A percentile compares a stretch with the other conserved stretches of the same genome.
Evolutionary conservation across 352 stramenopile genomes (phyloP).

Genomic region (Saprolegnia diclina): DNA sequence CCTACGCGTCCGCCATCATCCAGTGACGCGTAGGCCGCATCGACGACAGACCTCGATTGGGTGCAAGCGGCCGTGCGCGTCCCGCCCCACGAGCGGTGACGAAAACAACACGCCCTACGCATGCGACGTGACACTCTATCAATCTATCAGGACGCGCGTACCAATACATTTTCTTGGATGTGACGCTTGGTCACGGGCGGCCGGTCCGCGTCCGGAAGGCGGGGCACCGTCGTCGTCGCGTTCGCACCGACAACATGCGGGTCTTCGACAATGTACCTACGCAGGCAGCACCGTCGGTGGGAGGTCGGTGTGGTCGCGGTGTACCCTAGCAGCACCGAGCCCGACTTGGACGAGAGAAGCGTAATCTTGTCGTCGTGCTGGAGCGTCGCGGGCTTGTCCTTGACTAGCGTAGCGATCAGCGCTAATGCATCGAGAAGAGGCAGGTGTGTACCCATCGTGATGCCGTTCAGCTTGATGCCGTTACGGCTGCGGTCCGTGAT

Average conservation of each 20-base stretch:
- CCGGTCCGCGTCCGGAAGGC: conserved; percentile 3
- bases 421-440: not conserved
- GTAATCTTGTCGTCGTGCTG: conserved; percentile 64
- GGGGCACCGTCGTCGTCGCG: not conserved
- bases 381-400: conserved; percentile 46
- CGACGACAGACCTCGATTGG: conserved; percentile 59
- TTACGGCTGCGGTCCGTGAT: conserved; percentile 71
- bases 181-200: conserved; percentile 7
- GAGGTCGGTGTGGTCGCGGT: not conserved
- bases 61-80: conserved; percentile 83
- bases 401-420: conserved; percentile 30
- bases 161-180: conserved; percentile 12
- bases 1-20: conserved; percentile 3
- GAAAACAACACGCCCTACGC: conserved; percentile 88
- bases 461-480: conserved; percentile 60
- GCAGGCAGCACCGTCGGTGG: not conserved
- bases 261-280: conserved; percentile 51
- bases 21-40: not conserved
- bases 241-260: conserved; percentile 47
- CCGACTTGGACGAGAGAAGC: conserved; percentile 53
- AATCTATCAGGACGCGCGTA: conserved; percentile 28
- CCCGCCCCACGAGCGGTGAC: conserved; percentile 87
- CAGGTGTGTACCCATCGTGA: conserved; percentile 24
- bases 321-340: conserved; percentile 60
- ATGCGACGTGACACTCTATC: not conserved